phyloP scores from a whole-genome alignment of 768 basidiomycete genomes.

The Russula sp. region DNA sequence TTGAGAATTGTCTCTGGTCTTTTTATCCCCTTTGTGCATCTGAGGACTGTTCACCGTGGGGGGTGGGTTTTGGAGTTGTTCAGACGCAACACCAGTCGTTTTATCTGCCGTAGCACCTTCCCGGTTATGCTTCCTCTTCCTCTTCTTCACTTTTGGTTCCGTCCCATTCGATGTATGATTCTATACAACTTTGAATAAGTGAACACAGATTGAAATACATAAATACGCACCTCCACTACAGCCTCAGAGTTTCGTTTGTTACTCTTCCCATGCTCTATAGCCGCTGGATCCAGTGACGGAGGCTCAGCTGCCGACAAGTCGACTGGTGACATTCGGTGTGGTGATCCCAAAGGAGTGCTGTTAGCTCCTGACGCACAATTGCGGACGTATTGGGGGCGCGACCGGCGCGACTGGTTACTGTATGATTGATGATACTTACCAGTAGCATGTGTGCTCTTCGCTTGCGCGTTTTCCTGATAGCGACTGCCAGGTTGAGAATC shows the following conservation, averaged over 20 bases:
- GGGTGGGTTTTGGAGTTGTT: neutral
- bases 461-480: conserved; percentile 4
- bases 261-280: conserved; percentile 2
- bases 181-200: conserved; percentile 4
- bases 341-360: conserved; percentile 62
- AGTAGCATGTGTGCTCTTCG: conserved; percentile 12
- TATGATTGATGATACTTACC: conserved; percentile 25
- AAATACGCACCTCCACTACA: conserved; percentile 3
- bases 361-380: conserved; percentile 56
- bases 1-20: conserved; percentile 2
- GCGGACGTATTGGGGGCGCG: conserved; percentile 12
- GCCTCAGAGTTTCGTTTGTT: neutral
- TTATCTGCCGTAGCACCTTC: neutral
- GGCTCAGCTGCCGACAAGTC: conserved; percentile 27
- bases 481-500: conserved; percentile 1
- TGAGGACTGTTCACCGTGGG: conserved; percentile 16
- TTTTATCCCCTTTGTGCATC: conserved; percentile 26
- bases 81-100: neutral
- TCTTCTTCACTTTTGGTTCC: conserved; percentile 26
- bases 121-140: conserved; percentile 33
- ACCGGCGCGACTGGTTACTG: conserved; percentile 14
- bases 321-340: conserved; percentile 44
- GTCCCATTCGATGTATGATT: conserved; percentile 3
- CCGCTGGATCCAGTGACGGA: neutral
- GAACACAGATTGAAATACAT: neutral